Conservation (phyloP, 805 yeast species). For the Sugiyamaella mastotermitis region DNA sequence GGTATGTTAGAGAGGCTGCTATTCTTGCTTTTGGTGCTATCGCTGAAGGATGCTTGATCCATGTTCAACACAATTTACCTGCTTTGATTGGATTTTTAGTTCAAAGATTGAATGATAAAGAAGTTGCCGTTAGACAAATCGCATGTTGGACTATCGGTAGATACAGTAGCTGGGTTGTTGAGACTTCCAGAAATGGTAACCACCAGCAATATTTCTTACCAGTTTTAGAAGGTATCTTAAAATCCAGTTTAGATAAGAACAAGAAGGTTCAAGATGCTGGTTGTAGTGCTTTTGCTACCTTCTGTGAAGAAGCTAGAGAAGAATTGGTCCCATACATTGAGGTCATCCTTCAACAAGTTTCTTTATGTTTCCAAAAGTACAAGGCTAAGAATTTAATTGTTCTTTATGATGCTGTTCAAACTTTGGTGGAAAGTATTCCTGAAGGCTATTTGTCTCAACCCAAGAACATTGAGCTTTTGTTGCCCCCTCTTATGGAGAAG, state of each 20-base stretch:
- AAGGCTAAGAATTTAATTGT: conserved; percentile 77
- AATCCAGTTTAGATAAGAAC: conserved; percentile 71
- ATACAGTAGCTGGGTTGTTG: conserved; percentile 71
- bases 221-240: conserved; percentile 69
- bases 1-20: conserved; percentile 92
- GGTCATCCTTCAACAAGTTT: conserved; percentile 63
- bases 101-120: conserved; percentile 64
- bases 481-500: conserved; percentile 77
- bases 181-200: conserved; percentile 28
- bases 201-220: conserved; percentile 61
- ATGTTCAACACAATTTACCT: conserved; percentile 67
- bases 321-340: conserved; percentile 57
- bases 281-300: conserved; percentile 76
- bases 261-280: conserved; percentile 96
- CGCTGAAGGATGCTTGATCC: conserved; percentile 78
- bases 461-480: conserved; percentile 40
- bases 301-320: conserved; percentile 70
- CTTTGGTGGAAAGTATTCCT: conserved; percentile 75
- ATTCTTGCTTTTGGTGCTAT: conserved; percentile 89
- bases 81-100: conserved; percentile 78
- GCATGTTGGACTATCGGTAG: conserved; percentile 94
- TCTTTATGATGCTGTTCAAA: conserved; percentile 84
- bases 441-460: conserved; percentile 27
- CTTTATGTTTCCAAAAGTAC: conserved; percentile 67
- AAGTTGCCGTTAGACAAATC: conserved; percentile 86